Evolutionary conservation across 2,329 filamentous ascomycete genomes (phyloP), one percentile per base, ranked within the genome.

Genomic region (Epichloe amarillans): DNA sequence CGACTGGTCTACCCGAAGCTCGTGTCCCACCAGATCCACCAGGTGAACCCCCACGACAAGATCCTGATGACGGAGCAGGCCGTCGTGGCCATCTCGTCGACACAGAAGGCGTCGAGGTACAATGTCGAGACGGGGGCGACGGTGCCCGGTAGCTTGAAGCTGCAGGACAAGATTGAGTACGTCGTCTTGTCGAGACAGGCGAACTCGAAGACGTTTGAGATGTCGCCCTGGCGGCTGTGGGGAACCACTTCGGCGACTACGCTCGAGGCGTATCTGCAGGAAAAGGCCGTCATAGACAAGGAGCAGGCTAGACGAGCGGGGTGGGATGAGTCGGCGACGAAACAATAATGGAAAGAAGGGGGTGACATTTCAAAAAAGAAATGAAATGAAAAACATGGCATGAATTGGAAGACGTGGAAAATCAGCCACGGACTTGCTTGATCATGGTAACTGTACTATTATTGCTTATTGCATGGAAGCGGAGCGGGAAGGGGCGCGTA

Each of bases 161-260:
- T 74, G 55, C 74, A 76, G 58, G 68, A 77, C 47, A 72, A 82
- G 57, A 63, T 73, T 2, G 84, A 88, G 69, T 79, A 86, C 59
- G 55, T 88, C 4, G 81, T 85, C 39, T 56, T 88, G 44, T 77
- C 80, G 60, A 61, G 72, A 30, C 51, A 64, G 33, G 55, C 76
- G 42, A 66, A 73, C 60, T 67, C 66, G 45, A 64, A 60, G 50
- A 77, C 75, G 19, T 76, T 69, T 56, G 61, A 69, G 60, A 63
- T 72, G 51, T 66, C 64, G 30, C 69, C 72, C 2, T 88, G 84
- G 84, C 72, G 70, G 61, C 64, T 86, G 47, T 84, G 82, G 76
- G 83, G 84, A 14, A 83, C 79, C 19, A 68, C 78, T 33, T 64
- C 73, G 41, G 73, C 77, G 57, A 79, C 75, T 12, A 75, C 72